Conservation (phyloP, 2,329 filamentous ascomycete genomes). For the Colletotrichum shisoi region DNA sequence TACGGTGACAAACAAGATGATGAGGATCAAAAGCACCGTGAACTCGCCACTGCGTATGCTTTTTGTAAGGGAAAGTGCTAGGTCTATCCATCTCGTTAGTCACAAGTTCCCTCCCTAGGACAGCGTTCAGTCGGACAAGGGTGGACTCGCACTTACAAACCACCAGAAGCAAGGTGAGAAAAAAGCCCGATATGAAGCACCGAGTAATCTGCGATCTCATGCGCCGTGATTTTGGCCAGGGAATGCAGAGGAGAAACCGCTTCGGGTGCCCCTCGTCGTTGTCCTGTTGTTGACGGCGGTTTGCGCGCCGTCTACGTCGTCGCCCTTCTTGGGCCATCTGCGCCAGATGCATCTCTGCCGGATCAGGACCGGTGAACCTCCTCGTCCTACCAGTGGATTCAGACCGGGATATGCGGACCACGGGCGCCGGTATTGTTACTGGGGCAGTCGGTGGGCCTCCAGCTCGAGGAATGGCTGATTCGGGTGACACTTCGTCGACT, state of each 20-base stretch:
- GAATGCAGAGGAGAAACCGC: slow-evolving; percentile 63
- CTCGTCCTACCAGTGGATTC: slow-evolving; percentile 23
- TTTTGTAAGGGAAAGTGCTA: slow-evolving; percentile 73
- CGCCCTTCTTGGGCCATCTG: slow-evolving; percentile 54
- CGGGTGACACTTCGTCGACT: slow-evolving; percentile 23
- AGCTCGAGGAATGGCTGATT: slow-evolving; percentile 30
- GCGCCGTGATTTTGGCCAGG: slow-evolving; percentile 62
- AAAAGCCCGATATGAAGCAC: slow-evolving; percentile 70
- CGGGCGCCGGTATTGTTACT: slow-evolving; percentile 21
- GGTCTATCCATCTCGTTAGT: slow-evolving; percentile 61
- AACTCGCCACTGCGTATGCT: slow-evolving; percentile 73
- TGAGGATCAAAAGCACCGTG: slow-evolving; percentile 79
- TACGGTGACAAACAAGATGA: slow-evolving; percentile 76
- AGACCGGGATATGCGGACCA: slow-evolving; percentile 24
- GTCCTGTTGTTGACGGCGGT: slow-evolving; percentile 38
- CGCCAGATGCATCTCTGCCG: slow-evolving; percentile 59
- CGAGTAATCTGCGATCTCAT: slow-evolving; percentile 65
- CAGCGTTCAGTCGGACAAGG: neutral
- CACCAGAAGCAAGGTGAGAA: slow-evolving; percentile 65
- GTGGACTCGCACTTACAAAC: slow-evolving; percentile 65
- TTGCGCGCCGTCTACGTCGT: slow-evolving; percentile 46
- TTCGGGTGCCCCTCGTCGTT: slow-evolving; percentile 46
- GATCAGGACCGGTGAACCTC: slow-evolving; percentile 54
- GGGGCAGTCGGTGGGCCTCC: slow-evolving; percentile 1
- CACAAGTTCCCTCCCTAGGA: slow-evolving; percentile 6